These are phyloP conservation scores for Apocynum venetum DNA, from an alignment of 257 asterid species.

Conservation along the genomic window DNA sequence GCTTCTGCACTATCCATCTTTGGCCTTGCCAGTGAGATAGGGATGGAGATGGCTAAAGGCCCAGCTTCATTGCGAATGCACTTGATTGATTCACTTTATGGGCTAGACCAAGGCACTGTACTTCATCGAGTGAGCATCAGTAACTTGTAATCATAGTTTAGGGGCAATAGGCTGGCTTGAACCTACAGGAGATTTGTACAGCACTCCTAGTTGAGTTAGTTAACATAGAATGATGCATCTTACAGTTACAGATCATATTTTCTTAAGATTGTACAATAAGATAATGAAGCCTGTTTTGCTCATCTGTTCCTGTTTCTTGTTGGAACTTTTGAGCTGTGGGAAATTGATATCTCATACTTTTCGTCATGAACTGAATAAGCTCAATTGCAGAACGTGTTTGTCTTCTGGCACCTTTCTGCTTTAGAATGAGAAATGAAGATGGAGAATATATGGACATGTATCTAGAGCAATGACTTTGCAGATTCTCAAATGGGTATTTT, in stretches of 20 bases:
- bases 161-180: background rate
- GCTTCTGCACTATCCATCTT: slow-evolving; percentile 76
- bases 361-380: background rate
- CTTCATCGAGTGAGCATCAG: slow-evolving; percentile 38
- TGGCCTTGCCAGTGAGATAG: slow-evolving; percentile 73
- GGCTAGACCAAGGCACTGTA: slow-evolving; percentile 41
- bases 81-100: slow-evolving; percentile 64
- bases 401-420: background rate
- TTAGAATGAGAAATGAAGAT: background rate
- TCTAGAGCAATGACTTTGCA: too few species aligned
- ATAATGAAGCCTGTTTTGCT: background rate
- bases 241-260: background rate
- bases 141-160: slow-evolving; percentile 22
- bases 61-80: slow-evolving; percentile 76
- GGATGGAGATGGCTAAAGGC: slow-evolving; percentile 57
- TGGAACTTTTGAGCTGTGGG: background rate
- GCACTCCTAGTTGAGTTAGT: background rate
- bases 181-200: background rate
- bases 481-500: too few species aligned
- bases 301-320: background rate
- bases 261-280: background rate
- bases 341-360: background rate
- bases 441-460: background rate
- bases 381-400: background rate
- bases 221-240: background rate